phyloP scores from a whole-genome alignment of 768 basidiomycete species.

The Lentinula sp. region DNA sequence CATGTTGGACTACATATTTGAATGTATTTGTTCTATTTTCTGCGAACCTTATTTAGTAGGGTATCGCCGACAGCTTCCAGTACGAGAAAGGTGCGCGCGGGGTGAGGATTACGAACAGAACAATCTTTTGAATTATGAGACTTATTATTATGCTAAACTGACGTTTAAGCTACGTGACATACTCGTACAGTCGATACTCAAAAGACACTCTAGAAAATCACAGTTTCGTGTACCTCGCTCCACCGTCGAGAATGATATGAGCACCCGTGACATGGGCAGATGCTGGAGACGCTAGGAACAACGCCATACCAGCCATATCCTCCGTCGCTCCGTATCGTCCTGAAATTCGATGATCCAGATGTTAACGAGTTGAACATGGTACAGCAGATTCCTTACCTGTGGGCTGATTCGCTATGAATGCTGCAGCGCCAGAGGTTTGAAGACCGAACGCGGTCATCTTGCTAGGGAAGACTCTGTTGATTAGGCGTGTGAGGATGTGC shows the following conservation, averaged over 20 bases:
- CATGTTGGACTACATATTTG: too few relatives aligned
- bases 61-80: too few relatives aligned
- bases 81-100: too few relatives aligned
- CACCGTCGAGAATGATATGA: constrained; percentile 71
- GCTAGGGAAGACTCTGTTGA: constrained; percentile 62
- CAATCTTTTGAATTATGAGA: too few relatives aligned
- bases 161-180: not conserved
- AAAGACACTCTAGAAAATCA: not conserved
- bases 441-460: constrained; percentile 81
- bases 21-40: too few relatives aligned
- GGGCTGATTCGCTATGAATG: constrained; percentile 50
- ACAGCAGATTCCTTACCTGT: constrained; percentile 38
- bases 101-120: too few relatives aligned
- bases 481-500: not conserved
- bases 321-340: constrained; percentile 60
- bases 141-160: too few relatives aligned
- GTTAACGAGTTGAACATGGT: not conserved
- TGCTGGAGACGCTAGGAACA: constrained; percentile 69
- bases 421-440: constrained; percentile 46
- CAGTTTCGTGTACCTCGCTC: constrained; percentile 29
- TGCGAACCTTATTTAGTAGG: too few relatives aligned
- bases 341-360: constrained; percentile 17
- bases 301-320: constrained; percentile 67
- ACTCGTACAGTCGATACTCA: not conserved
- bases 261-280: constrained; percentile 70